Percentiles rank a stretch among this genome's conserved stretches.
Evolutionary conservation across 192 early-diverging fungal genomes (phyloP).

Genomic region (Funneliformis mosseae): DNA sequence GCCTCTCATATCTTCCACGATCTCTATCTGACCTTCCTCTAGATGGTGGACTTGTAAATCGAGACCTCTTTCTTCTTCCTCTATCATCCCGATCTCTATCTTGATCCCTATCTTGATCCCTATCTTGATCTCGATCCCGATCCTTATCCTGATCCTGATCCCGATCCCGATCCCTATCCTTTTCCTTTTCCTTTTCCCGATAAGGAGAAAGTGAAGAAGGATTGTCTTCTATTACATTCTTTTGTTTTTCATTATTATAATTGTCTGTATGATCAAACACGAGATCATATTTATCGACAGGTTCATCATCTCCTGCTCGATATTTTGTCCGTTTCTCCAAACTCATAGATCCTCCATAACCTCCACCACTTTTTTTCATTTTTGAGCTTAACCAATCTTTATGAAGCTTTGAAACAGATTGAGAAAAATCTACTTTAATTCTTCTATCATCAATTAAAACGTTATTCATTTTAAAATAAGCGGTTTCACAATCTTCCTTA

Average conservation of each 20-base stretch:
- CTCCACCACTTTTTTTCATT: constrained; percentile 35
- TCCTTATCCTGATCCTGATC: too few species aligned
- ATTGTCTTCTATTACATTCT: neutral
- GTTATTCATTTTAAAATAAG: constrained; percentile 97
- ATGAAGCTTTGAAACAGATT: constrained; percentile 86
- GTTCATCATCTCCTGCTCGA: constrained; percentile 40
- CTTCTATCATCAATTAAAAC: constrained; percentile 94
- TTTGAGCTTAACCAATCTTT: constrained; percentile 73
- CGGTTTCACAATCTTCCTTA: constrained; percentile 85
- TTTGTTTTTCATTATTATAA: constrained; percentile 1
- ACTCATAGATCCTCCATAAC: constrained; percentile 51
- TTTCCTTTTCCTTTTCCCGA: constrained; percentile 24
- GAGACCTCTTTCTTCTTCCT: constrained; percentile 21
- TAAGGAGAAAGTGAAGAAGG: neutral
- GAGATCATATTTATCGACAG: constrained; percentile 49
- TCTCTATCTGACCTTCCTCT: constrained; percentile 8
- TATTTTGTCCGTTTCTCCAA: constrained; percentile 58
- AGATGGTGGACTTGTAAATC: constrained; percentile 35
- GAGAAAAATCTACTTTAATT: constrained; percentile 98
- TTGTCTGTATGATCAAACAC: constrained; percentile 47
- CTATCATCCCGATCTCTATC: neutral
- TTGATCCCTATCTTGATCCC: constrained; percentile 6
- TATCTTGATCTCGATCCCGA: constrained; percentile 10
- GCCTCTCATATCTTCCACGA: too few species aligned
- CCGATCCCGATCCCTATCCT: constrained; percentile 18